Conservation (phyloP, 2,329 filamentous ascomycete genomes). For the Colletotrichum tamarilloi region DNA sequence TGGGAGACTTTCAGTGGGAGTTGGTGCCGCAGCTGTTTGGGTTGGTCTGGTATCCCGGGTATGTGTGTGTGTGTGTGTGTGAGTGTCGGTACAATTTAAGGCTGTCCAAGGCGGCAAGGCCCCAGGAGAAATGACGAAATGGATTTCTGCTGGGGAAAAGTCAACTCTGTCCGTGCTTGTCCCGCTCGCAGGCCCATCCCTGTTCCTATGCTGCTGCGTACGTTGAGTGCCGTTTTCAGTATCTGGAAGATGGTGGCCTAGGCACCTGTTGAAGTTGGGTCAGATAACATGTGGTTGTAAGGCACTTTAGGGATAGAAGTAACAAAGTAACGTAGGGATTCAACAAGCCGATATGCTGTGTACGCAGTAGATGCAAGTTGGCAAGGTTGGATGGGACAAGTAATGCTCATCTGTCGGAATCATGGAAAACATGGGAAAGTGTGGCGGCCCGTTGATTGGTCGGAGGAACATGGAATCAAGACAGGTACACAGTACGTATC, state of each 20-base stretch:
- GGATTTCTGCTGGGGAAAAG: conserved; percentile 1
- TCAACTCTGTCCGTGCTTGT: neutral
- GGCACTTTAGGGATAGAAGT: too few species aligned
- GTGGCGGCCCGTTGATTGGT: neutral
- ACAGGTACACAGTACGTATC: neutral
- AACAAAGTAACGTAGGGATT: too few species aligned
- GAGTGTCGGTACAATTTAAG: neutral
- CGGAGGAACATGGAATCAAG: neutral
- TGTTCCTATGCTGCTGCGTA: neutral
- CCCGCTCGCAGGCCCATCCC: neutral
- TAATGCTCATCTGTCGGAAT: neutral
- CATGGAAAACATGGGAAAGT: neutral
- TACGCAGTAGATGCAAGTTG: neutral
- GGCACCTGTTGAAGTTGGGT: too few species aligned
- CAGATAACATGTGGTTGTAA: too few species aligned
- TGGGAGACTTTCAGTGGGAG: neutral
- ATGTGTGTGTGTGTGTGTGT: neutral
- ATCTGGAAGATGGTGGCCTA: too few species aligned
- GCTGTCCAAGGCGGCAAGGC: neutral
- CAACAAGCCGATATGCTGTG: too few species aligned
- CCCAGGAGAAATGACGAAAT: conserved; percentile 28
- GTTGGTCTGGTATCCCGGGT: neutral
- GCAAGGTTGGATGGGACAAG: neutral
- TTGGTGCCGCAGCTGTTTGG: neutral
- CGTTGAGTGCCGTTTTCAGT: neutral